Evolutionary conservation across 495 filamentous ascomycete species (phyloP), one percentile per base, ranked within the genome.

Genomic region (Elasticomyces elasticus): DNA sequence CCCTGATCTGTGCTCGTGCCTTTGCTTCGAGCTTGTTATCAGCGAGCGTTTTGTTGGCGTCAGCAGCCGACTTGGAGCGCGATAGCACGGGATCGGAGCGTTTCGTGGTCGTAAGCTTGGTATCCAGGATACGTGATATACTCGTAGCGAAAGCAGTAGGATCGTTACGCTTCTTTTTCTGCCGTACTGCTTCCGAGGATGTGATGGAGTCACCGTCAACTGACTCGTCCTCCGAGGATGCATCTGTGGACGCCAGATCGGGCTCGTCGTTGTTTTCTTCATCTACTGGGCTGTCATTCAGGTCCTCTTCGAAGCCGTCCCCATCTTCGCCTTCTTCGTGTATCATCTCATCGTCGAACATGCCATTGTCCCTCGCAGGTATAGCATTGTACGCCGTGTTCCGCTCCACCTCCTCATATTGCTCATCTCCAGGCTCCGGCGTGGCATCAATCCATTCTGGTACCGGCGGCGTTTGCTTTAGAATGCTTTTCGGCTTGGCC

Each of bases 1-100:
- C 84, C 30, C 85, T 79, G 61, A 96, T 64, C 58, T 87, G 82
- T 26, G 77, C 77, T 44, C 84, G 79, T 40, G 91, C 92, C 58
- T 85, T 85, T 22, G 80, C 73, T 63, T 95, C 90, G 17, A 98
- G 71, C 57, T 85, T 84, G 48, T 79, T 69, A 56, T 95, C 87
- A 1, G 81, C 78, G 9, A 84, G 72, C 24, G 84, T 77, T 25
- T 76, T 76, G 45, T 76, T 77, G 0, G 81, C 78, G 44, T 84
- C 77, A 3, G 81, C 76, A 0, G 89, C 88, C 26, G 72, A 71
- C 41, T 74, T 76, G 67, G 81, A 86, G 61, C 92, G 84, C 5
- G 90, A 85, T 11, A 98, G 77, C 24, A 97, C 86, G 0, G 92
- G 94, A 62, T 98, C 94, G 38, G 79, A 74, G 19, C 90, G 85